Base-by-base conservation (phyloP, 2,329 filamentous ascomycete genomes). In the Diaporthe eres region DNA sequence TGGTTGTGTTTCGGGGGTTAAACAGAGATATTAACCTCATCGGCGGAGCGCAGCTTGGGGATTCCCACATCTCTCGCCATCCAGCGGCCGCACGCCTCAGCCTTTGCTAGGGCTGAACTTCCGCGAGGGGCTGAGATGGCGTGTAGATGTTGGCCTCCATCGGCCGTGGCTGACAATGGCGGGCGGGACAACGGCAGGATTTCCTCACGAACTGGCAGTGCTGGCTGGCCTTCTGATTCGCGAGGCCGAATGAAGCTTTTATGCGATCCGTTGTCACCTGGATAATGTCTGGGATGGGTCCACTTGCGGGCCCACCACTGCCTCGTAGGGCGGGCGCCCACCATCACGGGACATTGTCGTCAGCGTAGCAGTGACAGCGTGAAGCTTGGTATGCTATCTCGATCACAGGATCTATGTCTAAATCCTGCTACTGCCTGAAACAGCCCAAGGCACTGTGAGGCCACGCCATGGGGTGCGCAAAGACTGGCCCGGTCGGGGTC, bases 71-170 rank as follows among this genome's bases (percentile, higher is more conserved):
- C 34, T 42, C 63, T 51, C 47, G 47, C 34, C 65, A 28, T 25
- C 49, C 22, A 53, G 65, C 65, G 65, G 65, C 65, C 65, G 65
- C 65, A 70, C 15, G 49, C 49, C 49, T 70, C 65, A 70, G 65
- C 65, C 65, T 70, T 42, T 39, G n/a, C 65, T 70, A 70, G 65
- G 65, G 65, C 65, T 70, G 65, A 70, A 49, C 4, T 70, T n/a
- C 39, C 15, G 65, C 37, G 65, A n/a, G 65, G 65, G 49, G 65
- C 65, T 70, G 65, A 70, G 13, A 15, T 25, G 49, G 49, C 49
- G 28, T 39, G n/a, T 39, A 42, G 65, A 47, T 70, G 12, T 9
- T 55, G 22, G 22, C 28, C 31, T 51, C 22, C 49, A 8, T 53
- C 28, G 65, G 47, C 49, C 65, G 49, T 70, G 65, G 65, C 65